These are phyloP conservation scores for Musa acuminata DNA, from an alignment of 176 grass and related monocot genomes.

Conservation along the genomic window DNA sequence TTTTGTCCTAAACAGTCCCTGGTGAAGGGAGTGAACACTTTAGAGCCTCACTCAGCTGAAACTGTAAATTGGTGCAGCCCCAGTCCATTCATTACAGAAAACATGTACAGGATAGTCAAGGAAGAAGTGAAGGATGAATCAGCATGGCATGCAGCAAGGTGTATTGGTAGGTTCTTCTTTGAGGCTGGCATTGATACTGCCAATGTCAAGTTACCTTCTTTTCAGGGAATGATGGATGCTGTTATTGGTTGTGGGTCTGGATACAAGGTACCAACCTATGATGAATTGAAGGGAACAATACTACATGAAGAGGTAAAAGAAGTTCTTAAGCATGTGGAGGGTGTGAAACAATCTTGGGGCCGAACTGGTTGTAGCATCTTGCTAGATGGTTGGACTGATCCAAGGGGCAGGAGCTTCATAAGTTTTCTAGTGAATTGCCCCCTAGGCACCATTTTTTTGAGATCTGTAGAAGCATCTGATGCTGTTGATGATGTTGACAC, in stretches of 20 bases:
- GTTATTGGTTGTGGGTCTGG: slow-evolving; percentile 21
- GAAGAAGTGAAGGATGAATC: slow-evolving; percentile 27
- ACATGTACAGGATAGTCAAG: slow-evolving; percentile 8
- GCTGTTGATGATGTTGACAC: slow-evolving; percentile 45
- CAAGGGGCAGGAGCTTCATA: slow-evolving; percentile 34
- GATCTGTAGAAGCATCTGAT: slow-evolving; percentile 49
- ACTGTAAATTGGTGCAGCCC: neutral
- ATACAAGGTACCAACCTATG: slow-evolving; percentile 30
- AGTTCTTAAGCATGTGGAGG: slow-evolving; percentile 29
- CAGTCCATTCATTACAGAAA: neutral
- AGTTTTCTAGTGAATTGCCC: slow-evolving; percentile 56
- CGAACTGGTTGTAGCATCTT: slow-evolving; percentile 57
- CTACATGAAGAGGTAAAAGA: slow-evolving; percentile 53
- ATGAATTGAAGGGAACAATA: slow-evolving; percentile 39
- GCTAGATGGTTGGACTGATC: slow-evolving; percentile 57
- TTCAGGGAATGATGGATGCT: slow-evolving; percentile 44
- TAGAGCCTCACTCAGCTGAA: neutral
- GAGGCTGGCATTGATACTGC: slow-evolving; percentile 55
- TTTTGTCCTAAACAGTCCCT: neutral
- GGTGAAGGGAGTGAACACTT: neutral
- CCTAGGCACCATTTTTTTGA: slow-evolving; percentile 55
- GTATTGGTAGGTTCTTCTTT: slow-evolving; percentile 56
- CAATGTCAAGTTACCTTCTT: slow-evolving; percentile 49
- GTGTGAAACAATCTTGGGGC: slow-evolving; percentile 47
- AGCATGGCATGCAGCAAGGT: slow-evolving; percentile 25